Evolutionary conservation across 495 filamentous ascomycete genomes (phyloP), one percentile per base, ranked within the genome.

Genomic region (Annulohypoxylon moriforme): DNA sequence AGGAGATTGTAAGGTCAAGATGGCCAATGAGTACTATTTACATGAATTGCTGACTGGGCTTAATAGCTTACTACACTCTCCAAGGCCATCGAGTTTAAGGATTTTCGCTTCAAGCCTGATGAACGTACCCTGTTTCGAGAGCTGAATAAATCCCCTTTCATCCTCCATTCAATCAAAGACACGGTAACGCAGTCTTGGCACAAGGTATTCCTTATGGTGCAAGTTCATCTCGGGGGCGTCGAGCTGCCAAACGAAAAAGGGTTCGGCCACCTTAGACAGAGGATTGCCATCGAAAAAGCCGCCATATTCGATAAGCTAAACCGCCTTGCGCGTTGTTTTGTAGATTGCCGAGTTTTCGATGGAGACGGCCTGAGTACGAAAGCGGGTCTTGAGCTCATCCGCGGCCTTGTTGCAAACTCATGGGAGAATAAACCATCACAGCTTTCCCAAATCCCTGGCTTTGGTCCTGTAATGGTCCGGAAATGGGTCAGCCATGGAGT

Each of bases 391-490:
- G 93, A 96, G 74, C 85, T 98, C 18, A 85, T 89, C 6, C 84
- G 96, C 64, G 93, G 92, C 62, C 84, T 98, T 42, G 85, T 87
- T 29, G 94, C 93, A 10, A 88, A 87, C 64, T 91, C 89, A 3
- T 98, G 96, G 96, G 96, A 98, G 67, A 88, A 91, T 34, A 93
- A 91, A 0, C 89, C 93, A 1, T 84, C 90, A 16, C 93, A 98
- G 61, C 87, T 99, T 77, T 94, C 92, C 61, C 96, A 99, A 75
- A 85, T 99, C 8, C 90, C 92, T 3, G 87, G 90, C n/a, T 86
- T 97, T 52, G 96, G 95, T 0, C 83, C 90, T 13, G 93, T 90
- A 2, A 86, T 89, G 5, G 89, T 96, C 40, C 85, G 92, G 31
- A 97, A 94, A 77, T 85, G 98, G 40, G 89, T 89, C 7, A 85